These are phyloP conservation scores for Pestalotiopsis sp. DNA, from an alignment of 2,329 filamentous ascomycete genomes.

Conservation along the genomic window DNA sequence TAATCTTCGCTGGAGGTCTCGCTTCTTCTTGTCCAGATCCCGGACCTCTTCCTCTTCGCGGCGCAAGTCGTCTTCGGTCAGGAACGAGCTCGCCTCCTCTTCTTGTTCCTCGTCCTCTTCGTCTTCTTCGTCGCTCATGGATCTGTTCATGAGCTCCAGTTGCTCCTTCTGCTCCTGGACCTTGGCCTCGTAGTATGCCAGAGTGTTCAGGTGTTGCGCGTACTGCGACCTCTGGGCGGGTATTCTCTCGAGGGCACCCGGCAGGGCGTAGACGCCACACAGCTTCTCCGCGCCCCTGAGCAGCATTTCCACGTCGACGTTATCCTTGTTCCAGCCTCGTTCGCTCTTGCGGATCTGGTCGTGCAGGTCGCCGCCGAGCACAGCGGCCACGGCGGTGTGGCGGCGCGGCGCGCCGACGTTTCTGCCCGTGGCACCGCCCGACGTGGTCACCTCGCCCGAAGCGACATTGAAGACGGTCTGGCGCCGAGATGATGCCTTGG, in stretches of 20 bases:
- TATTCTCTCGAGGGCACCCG: conserved; percentile 79
- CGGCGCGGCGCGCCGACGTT: conserved; percentile 58
- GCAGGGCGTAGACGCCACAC: conserved; percentile 82
- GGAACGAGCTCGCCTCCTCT: conserved; percentile 40
- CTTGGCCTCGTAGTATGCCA: conserved; percentile 78
- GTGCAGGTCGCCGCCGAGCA: conserved; percentile 85
- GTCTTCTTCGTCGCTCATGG: conserved; percentile 58
- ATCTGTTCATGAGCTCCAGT: conserved; percentile 72
- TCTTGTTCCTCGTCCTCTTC: conserved; percentile 46
- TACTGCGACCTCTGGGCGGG: conserved; percentile 71
- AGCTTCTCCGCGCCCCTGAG: conserved; percentile 88
- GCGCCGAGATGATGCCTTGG: conserved; percentile 47
- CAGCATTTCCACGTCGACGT: conserved; percentile 84
- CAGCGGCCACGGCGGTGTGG: conserved; percentile 86
- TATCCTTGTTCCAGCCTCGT: conserved; percentile 59
- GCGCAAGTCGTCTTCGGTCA: conserved; percentile 70
- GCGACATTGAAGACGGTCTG: conserved; percentile 70
- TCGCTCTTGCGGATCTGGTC: conserved; percentile 69
- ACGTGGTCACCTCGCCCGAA: conserved; percentile 62
- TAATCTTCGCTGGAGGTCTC: conserved; percentile 55
- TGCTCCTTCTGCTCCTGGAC: conserved; percentile 77
- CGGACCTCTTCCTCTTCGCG: conserved; percentile 69
- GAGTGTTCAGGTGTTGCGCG: conserved; percentile 70
- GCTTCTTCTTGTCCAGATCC: conserved; percentile 59
- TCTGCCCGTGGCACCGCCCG: conserved; percentile 47